These are phyloP conservation scores for Backusella macrospora DNA, from an alignment of 192 early-diverging fungal genomes.

Conservation along the genomic window DNA sequence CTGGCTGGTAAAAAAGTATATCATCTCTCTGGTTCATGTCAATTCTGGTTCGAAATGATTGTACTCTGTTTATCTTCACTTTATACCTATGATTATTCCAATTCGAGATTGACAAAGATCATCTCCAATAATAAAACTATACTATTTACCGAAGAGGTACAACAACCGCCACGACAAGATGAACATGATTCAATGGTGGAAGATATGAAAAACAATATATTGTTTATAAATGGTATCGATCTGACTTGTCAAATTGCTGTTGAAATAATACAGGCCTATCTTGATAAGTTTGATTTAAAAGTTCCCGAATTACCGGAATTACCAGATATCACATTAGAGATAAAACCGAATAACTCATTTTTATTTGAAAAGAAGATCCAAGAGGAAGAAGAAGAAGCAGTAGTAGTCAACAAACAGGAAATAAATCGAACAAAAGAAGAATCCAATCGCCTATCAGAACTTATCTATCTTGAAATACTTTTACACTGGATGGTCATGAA, in stretches of 20 bases:
- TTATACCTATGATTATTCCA: conserved; percentile 49
- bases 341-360: neutral
- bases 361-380: conserved; percentile 2
- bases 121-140: neutral
- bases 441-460: conserved; percentile 33
- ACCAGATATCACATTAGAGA: neutral
- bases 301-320: neutral
- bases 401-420: neutral
- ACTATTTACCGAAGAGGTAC: neutral
- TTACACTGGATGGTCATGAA: conserved; percentile 54
- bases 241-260: conserved; percentile 31
- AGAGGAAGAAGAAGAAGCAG: neutral
- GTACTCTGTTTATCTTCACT: conserved; percentile 50
- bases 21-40: neutral
- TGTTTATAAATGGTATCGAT: conserved; percentile 29
- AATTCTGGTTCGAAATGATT: conserved; percentile 52
- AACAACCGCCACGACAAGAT: neutral
- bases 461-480: conserved; percentile 53
- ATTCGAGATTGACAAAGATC: conserved; percentile 23
- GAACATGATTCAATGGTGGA: conserved; percentile 3
- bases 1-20: neutral
- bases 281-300: neutral
- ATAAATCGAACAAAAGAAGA: neutral
- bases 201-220: conserved; percentile 20
- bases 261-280: conserved; percentile 19